phyloP scores from a whole-genome alignment of 345 rosid genomes.

The Hibiscus trionum region DNA sequence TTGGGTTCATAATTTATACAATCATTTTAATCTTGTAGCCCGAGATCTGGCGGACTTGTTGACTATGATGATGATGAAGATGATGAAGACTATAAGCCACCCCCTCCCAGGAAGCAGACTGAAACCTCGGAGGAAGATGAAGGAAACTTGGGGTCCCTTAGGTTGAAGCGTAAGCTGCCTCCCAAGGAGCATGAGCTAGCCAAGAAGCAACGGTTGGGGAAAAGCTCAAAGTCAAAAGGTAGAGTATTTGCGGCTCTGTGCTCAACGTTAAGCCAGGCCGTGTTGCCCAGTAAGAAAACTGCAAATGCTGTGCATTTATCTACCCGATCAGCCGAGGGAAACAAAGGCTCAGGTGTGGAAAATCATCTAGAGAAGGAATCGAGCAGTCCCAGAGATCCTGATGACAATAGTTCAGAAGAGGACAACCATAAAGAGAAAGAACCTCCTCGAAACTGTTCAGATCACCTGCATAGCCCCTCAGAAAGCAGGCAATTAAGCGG shows the following conservation, averaged over 20 bases:
- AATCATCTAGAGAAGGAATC: conserved; percentile 8
- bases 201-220: conserved; percentile 59
- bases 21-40: conserved; percentile 24
- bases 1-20: neutral
- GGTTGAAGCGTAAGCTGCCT: conserved; percentile 63
- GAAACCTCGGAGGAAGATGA: conserved; percentile 60
- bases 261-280: conserved; percentile 80
- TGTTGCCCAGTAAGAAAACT: conserved; percentile 58
- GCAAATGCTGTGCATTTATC: conserved; percentile 23
- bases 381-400: conserved; percentile 3
- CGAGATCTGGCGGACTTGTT: conserved; percentile 78
- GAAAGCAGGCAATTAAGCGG: conserved; percentile 50
- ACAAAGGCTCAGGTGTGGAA: conserved; percentile 13
- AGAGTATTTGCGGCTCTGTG: conserved; percentile 71
- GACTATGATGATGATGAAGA: conserved; percentile 97
- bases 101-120: conserved; percentile 71
- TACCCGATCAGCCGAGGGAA: conserved; percentile 24
- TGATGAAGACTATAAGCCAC: conserved; percentile 90
- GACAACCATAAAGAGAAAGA: conserved; percentile 29
- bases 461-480: conserved; percentile 33
- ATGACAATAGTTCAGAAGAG: conserved; percentile 19
- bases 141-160: conserved; percentile 49
- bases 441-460: conserved; percentile 45
- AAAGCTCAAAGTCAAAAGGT: conserved; percentile 49
- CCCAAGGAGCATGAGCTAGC: conserved; percentile 49